Conservation (phyloP, 805 yeast species). For the Metschnikowia cubensis region DNA sequence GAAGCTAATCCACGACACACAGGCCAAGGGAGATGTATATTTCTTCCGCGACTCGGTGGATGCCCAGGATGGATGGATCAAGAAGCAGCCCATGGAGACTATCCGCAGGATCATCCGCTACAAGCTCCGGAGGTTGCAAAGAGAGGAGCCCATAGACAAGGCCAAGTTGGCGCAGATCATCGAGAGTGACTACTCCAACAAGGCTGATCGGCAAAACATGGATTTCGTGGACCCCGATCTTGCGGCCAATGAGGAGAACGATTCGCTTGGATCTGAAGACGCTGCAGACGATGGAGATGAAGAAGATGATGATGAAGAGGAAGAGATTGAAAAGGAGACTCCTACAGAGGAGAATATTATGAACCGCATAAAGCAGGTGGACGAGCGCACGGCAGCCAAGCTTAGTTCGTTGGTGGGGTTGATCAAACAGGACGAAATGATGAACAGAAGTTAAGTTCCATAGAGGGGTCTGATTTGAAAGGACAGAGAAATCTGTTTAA, state of each 20-base stretch:
- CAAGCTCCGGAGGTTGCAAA: conserved; percentile 61
- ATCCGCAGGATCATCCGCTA: conserved; percentile 68
- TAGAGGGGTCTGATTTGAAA: no score
- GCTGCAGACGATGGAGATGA: conserved; percentile 23
- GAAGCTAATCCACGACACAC: conserved; percentile 34
- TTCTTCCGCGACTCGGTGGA: conserved; percentile 36
- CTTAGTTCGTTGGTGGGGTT: conserved; percentile 32
- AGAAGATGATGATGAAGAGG: conserved; percentile 24
- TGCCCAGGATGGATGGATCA: conserved; percentile 78
- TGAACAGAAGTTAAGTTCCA: no score
- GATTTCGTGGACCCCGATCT: conserved; percentile 12
- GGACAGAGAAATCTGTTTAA: no score
- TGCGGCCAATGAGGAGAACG: conserved; percentile 12
- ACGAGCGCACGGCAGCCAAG: conserved; percentile 32
- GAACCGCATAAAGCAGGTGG: conserved; percentile 32
- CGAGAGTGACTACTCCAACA: conserved; percentile 31
- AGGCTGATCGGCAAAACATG: conserved; percentile 10
- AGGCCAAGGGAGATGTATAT: conserved; percentile 28
- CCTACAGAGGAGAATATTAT: conserved; percentile 22
- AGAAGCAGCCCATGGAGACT: conserved; percentile 54
- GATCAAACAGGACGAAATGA: conserved; percentile 30
- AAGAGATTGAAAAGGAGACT: conserved; percentile 10
- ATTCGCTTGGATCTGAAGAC: conserved; percentile 6
- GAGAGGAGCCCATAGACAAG: conserved; percentile 43
- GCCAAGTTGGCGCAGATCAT: conserved; percentile 42